A percentile compares a stretch with the other conserved stretches of the same genome.
These are phyloP conservation scores for Populus tremula DNA, from an alignment of 345 rosid genomes.

Conservation along the genomic window DNA sequence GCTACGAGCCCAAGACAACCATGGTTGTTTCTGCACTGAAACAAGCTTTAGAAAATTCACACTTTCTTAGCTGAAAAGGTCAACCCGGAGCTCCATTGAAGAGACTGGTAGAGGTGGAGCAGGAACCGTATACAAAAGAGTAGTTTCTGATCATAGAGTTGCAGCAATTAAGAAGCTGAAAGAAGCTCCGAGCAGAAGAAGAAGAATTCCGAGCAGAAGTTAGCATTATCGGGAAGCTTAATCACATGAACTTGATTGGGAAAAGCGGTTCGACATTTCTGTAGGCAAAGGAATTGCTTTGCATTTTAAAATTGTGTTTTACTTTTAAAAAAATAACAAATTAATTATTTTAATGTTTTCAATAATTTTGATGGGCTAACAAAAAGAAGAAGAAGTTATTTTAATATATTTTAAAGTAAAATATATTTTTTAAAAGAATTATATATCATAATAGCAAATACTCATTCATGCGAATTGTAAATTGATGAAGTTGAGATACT, in stretches of 20 bases:
- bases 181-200: neutral
- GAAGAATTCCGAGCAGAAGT: neutral
- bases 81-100: neutral
- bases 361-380: too few species aligned
- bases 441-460: too few species aligned
- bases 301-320: too few species aligned
- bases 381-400: too few species aligned
- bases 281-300: slow-evolving; percentile 10
- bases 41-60: neutral
- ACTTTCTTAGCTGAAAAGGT: neutral
- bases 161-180: too few species aligned
- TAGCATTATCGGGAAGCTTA: neutral
- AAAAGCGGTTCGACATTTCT: neutral
- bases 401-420: too few species aligned
- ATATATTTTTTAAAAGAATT: too few species aligned
- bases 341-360: too few species aligned
- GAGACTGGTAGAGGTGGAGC: neutral
- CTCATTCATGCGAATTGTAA: too few species aligned
- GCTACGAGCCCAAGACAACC: neutral
- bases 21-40: too few species aligned
- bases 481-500: too few species aligned
- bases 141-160: neutral
- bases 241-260: neutral
- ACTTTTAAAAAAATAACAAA: too few species aligned
- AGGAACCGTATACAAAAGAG: neutral